Evolutionary conservation across 2,329 filamentous ascomycete genomes (phyloP).

Genomic region (Malbranchea cinnamomea): DNA sequence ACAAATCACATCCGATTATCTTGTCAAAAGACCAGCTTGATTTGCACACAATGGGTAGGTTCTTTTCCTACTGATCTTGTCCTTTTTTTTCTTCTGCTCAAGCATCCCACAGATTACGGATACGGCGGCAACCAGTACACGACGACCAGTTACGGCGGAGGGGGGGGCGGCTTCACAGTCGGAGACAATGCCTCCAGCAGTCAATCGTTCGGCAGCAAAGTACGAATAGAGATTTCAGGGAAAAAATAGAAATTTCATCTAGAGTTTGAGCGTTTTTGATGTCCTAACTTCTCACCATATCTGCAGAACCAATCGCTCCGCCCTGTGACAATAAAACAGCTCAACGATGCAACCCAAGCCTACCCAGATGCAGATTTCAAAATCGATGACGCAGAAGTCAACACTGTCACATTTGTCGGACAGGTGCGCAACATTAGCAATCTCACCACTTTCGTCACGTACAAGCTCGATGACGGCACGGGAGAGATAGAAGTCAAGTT

Average conservation of each 20-base stretch:
- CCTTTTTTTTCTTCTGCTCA: no score
- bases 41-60: constrained; percentile 8
- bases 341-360: constrained; percentile 65
- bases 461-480: constrained; percentile 90
- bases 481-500: constrained; percentile 63
- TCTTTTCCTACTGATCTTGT: not conserved
- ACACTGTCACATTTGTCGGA: constrained; percentile 71
- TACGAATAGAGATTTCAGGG: constrained; percentile 17
- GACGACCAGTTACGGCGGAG: constrained; percentile 41
- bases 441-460: constrained; percentile 85
- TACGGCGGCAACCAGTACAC: constrained; percentile 31
- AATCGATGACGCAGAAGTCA: constrained; percentile 62
- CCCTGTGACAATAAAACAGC: constrained; percentile 89
- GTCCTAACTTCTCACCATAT: constrained; percentile 6
- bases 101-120: constrained; percentile 19
- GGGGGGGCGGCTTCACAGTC: constrained; percentile 46
- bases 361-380: constrained; percentile 64
- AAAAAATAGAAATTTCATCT: not conserved
- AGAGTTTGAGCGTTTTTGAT: constrained; percentile 1
- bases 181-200: constrained; percentile 36
- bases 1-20: no score
- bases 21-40: no score
- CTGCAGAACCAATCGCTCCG: constrained; percentile 61
- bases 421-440: constrained; percentile 75
- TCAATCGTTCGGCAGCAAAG: constrained; percentile 30